phyloP scores from a whole-genome alignment of 1,139 yeast genomes.

The Zygoascus sp. region DNA sequence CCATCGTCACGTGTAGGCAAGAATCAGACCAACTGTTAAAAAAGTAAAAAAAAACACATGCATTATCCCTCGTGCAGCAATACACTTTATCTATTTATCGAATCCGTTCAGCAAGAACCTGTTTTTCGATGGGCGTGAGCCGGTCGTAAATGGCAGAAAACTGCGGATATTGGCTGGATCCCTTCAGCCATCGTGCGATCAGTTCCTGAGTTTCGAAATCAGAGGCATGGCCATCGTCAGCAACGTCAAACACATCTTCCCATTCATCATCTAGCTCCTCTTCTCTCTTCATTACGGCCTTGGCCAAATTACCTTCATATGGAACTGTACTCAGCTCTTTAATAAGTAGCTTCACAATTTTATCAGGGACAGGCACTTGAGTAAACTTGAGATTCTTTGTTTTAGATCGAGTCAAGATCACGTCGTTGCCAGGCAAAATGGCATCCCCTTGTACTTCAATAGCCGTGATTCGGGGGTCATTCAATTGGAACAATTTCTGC shows the following conservation, averaged over 20 bases:
- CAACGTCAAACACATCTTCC: conserved; percentile 58
- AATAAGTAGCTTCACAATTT: conserved; percentile 66
- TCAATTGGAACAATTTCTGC: conserved; percentile 54
- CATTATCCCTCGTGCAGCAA: background rate
- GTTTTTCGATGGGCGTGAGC: conserved; percentile 5
- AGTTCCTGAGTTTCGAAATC: conserved; percentile 37
- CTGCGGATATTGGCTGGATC: conserved; percentile 38
- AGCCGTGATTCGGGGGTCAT: conserved; percentile 49
- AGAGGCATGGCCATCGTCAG: conserved; percentile 14
- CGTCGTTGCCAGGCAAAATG: conserved; percentile 51
- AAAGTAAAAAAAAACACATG: background rate
- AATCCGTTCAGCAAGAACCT: conserved; percentile 1
- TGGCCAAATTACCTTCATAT: conserved; percentile 38
- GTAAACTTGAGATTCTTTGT: conserved; percentile 59
- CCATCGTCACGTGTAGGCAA: background rate
- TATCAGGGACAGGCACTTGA: conserved; percentile 62
- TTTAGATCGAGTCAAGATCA: conserved; percentile 81
- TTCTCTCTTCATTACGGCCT: conserved; percentile 31
- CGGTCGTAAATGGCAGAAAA: conserved; percentile 8
- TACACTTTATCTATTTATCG: conserved; percentile 1
- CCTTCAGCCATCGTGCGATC: conserved; percentile 59
- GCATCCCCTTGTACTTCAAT: conserved; percentile 74
- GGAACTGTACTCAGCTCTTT: conserved; percentile 54
- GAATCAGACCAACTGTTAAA: background rate
- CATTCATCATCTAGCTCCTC: conserved; percentile 40